Evolutionary conservation across 2,329 filamentous ascomycete genomes (phyloP), one percentile per base, ranked within the genome.

Genomic region (Fusarium fujikuroi): DNA sequence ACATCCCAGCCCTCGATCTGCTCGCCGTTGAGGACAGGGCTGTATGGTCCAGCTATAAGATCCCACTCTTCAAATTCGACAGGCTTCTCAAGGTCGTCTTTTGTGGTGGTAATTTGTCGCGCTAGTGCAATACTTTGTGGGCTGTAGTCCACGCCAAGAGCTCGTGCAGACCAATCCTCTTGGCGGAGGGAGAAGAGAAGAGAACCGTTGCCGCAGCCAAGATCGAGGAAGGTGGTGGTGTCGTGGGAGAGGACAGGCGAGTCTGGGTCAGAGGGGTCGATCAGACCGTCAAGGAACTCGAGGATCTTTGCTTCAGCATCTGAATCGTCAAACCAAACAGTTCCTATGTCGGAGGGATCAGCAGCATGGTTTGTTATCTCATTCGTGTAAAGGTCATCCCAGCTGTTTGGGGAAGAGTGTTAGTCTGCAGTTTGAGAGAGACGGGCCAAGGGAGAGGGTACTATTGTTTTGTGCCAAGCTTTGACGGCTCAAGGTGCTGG

Each of bases 311-410:
- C 87, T 79, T 97, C 94, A 70, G 96, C 96, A 79, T 92, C 91
- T 37, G 94, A 93, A 84, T 98, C 96, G 81, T 95, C 92, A 87
- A 99, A 99, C 96, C 96, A 99, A 77, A 96, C 91, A 36, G 95
- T 97, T 75, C 95, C 95, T 67, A 92, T 92, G 85, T 97, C 93
- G 63, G 88, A 83, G 15, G 93, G 90, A 83, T 97, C 90, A 70
- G 88, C 82, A 60, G 89, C 84, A 82, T 95, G 90, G 83, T 96
- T 95, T 68, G 84, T 81, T 60, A 94, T 86, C 82, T 96, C 92
- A 74, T 85, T 87, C 2, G 87, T 85, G 85, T 97, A 96, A 72
- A 94, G 89, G 25, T 84, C 84, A 81, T 95, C 91, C 93, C 93
- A 95, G 84, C 93, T 95, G 67, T 53, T 32, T 30, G 39, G 53